These are phyloP conservation scores for Rubus parviflorus DNA, from an alignment of 306 rosid species.

Conservation along the genomic window DNA sequence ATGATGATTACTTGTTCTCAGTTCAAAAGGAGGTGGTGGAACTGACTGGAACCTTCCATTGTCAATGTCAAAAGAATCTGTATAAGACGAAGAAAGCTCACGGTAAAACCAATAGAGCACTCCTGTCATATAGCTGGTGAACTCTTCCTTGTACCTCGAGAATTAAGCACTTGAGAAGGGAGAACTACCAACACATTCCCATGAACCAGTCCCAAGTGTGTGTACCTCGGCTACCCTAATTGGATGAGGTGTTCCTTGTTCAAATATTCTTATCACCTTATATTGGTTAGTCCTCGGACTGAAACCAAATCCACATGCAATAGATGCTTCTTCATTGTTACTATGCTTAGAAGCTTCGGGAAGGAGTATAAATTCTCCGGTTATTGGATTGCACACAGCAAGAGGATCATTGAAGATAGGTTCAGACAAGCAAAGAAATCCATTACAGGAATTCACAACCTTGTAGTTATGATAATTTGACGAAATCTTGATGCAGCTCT, in stretches of 20 bases:
- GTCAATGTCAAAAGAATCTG: constrained; percentile 17
- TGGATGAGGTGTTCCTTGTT: too few species aligned
- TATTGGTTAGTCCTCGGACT: not conserved
- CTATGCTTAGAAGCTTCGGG: not conserved
- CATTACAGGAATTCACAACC: constrained; percentile 9
- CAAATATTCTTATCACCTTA: constrained; percentile 12
- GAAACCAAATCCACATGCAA: constrained; percentile 1
- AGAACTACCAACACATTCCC: not conserved
- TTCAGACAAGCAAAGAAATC: constrained; percentile 19
- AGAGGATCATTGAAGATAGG: not conserved
- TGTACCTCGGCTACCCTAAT: not conserved
- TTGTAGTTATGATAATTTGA: constrained; percentile 2
- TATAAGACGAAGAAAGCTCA: not conserved
- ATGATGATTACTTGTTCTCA: not conserved
- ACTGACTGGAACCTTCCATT: constrained; percentile 22
- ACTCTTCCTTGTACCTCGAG: not conserved
- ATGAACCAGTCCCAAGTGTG: constrained; percentile 16
- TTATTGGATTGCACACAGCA: not conserved
- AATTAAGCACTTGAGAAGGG: not conserved
- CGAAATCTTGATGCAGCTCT: not conserved
- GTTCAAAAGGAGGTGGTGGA: constrained; percentile 1
- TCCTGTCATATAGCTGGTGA: constrained; percentile 20
- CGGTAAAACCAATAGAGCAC: constrained; percentile 17
- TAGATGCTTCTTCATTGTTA: not conserved
- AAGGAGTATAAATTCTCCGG: not conserved